Evolutionary conservation across 371 early-diverging fungal species (phyloP).

Genomic region (Mortierella polycephala): DNA sequence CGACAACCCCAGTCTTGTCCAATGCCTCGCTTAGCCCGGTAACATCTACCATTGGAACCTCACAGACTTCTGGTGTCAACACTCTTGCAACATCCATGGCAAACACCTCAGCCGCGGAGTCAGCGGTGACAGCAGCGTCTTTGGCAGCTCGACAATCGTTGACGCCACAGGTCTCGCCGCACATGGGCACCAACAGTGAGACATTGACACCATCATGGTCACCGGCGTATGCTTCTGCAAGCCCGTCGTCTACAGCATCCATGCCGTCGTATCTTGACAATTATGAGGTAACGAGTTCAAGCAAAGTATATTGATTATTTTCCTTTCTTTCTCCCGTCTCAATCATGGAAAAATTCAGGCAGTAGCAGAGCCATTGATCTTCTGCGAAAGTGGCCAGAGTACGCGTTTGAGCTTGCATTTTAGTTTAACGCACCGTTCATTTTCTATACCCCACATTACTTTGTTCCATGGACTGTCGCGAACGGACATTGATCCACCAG

Average conservation of each 20-base stretch:
- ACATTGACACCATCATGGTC: conserved; percentile 30
- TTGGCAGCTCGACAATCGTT: conserved; percentile 16
- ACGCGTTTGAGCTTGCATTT: too few species aligned
- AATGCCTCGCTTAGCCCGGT: conserved; percentile 30
- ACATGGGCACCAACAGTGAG: conserved; percentile 12
- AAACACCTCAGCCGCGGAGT: conserved; percentile 5
- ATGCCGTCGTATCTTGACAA: conserved; percentile 41
- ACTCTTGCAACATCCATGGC: conserved; percentile 6
- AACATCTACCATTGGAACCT: conserved; percentile 16
- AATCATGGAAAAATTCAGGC: not conserved
- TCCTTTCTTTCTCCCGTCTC: not conserved
- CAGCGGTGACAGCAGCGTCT: conserved; percentile 18
- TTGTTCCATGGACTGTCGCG: too few species aligned
- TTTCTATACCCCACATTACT: too few species aligned
- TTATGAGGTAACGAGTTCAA: conserved; percentile 33
- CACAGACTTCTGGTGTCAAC: conserved; percentile 17
- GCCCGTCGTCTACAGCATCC: conserved; percentile 41
- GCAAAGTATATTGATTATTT: not conserved
- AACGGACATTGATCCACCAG: too few species aligned
- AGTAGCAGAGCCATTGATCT: not conserved
- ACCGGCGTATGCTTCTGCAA: conserved; percentile 21
- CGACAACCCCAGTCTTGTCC: conserved; percentile 36
- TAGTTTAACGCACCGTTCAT: too few species aligned
- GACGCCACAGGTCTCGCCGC: conserved; percentile 43
- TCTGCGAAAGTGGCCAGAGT: too few species aligned